Conservation (phyloP, 192 early-diverging fungal species). For the Coemansia biformis region DNA sequence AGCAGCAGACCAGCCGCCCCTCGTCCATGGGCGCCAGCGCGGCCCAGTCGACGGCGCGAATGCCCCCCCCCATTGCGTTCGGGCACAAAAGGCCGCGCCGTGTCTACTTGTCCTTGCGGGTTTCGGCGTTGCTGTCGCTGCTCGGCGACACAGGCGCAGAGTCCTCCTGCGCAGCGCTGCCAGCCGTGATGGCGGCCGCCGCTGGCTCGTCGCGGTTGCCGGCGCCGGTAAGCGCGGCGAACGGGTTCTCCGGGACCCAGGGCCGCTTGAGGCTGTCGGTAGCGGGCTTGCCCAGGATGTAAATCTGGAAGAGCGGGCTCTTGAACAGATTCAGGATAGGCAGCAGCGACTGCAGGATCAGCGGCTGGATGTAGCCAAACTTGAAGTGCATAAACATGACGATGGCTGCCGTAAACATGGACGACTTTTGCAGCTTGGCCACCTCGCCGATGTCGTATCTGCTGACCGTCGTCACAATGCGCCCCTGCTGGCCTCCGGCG, state of each 20-base stretch:
- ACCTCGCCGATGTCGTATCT: constrained; percentile 75
- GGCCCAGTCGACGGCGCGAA: too few relatives aligned
- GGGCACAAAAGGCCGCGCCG: too few relatives aligned
- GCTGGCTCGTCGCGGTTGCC: not conserved
- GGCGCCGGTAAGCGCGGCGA: constrained; percentile 48
- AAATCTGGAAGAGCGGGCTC: constrained; percentile 72
- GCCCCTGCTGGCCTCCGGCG: constrained; percentile 21
- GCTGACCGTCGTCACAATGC: constrained; percentile 58
- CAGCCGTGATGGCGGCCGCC: constrained; percentile 3
- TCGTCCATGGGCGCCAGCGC: too few relatives aligned
- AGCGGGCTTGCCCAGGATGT: constrained; percentile 68
- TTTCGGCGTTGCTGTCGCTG: constrained; percentile 10
- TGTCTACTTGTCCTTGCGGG: constrained; percentile 30
- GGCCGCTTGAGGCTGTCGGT: constrained; percentile 78
- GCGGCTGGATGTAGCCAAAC: constrained; percentile 81
- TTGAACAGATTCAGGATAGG: constrained; percentile 65
- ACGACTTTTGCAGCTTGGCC: constrained; percentile 64
- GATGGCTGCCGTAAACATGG: constrained; percentile 62
- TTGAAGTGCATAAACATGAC: constrained; percentile 81
- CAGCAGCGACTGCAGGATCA: constrained; percentile 81
- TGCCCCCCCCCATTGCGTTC: too few relatives aligned
- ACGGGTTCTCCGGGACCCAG: constrained; percentile 72
- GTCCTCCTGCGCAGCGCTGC: constrained; percentile 5
- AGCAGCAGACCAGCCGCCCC: too few relatives aligned
- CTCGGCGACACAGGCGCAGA: constrained; percentile 2